A percentile compares a stretch with the other conserved stretches of the same genome.
Evolutionary conservation across 2,329 filamentous ascomycete genomes (phyloP).

Genomic region (Claviceps fusiformis): DNA sequence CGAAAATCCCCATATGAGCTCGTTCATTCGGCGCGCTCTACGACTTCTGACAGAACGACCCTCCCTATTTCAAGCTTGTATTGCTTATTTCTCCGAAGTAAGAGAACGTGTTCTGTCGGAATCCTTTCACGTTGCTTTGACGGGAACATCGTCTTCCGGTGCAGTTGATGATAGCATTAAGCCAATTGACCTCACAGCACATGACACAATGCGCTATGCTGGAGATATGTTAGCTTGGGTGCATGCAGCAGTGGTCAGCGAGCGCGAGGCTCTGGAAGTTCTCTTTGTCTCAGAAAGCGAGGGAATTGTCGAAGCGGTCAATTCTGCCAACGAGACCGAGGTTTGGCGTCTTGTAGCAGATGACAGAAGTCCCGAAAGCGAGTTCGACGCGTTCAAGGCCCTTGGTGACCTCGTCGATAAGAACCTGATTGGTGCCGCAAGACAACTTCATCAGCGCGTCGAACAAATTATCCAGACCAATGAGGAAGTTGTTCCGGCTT

Average conservation of each 20-base stretch:
- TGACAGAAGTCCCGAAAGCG: conserved; percentile 37
- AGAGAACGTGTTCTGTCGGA: conserved; percentile 78
- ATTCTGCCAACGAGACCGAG: conserved; percentile 68
- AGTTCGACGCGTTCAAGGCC: conserved; percentile 70
- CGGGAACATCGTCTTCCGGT: conserved; percentile 49
- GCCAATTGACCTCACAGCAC: conserved; percentile 85
- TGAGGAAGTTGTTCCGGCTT: conserved; percentile 76
- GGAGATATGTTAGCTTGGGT: conserved; percentile 98
- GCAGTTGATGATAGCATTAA: conserved; percentile 53
- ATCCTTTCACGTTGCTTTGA: conserved; percentile 77
- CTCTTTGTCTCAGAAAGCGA: conserved; percentile 85
- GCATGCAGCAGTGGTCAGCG: conserved; percentile 86
- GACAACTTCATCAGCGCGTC: conserved; percentile 75
- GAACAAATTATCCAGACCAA: conserved; percentile 89
- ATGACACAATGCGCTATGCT: conserved; percentile 82
- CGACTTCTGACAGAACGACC: conserved; percentile 82
- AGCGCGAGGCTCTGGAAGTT: conserved; percentile 80
- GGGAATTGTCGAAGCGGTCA: conserved; percentile 71
- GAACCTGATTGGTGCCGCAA: conserved; percentile 66
- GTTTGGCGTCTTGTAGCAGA: conserved; percentile 61
- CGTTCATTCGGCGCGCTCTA: conserved; percentile 69
- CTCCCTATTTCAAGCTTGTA: conserved; percentile 79
- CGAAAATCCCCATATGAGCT: conserved; percentile 85
- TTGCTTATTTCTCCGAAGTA: conserved; percentile 86
- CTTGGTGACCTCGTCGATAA: conserved; percentile 78